Evolutionary conservation across 441 rosid species (phyloP).

Genomic region (Flueggea neowawraea): DNA sequence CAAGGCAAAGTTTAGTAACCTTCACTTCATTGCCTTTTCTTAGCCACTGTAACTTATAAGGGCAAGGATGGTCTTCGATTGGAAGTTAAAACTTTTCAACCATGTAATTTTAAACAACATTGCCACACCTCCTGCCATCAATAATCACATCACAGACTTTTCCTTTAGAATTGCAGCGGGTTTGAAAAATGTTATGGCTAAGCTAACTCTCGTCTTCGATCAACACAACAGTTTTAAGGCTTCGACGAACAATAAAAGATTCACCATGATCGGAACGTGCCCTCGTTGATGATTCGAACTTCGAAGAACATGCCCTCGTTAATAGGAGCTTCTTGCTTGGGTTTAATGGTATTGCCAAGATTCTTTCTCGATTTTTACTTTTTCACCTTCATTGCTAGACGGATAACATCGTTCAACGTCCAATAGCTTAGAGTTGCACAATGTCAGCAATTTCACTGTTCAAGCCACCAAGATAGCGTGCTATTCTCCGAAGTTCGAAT

Average conservation of each 20-base stretch:
- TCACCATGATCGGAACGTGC: background rate
- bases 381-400: too few species aligned
- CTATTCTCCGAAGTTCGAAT: too few species aligned
- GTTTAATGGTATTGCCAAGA: too few species aligned
- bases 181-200: background rate
- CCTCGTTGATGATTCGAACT: too few species aligned
- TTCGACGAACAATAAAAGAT: background rate
- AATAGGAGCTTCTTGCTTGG: too few species aligned
- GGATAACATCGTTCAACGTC: too few species aligned
- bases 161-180: background rate
- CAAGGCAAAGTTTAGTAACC: background rate
- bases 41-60: conserved; percentile 4
- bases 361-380: too few species aligned
- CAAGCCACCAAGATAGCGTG: too few species aligned
- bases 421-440: too few species aligned
- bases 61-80: background rate
- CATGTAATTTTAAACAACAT: background rate
- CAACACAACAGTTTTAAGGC: background rate
- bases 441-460: too few species aligned
- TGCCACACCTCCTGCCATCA: conserved; percentile 5
- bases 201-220: too few species aligned
- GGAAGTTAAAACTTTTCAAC: background rate
- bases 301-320: too few species aligned
- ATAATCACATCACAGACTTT: conserved; percentile 3
- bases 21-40: background rate